Percentiles rank a stretch among this genome's conserved stretches.
These are phyloP conservation scores for Epithemia pelagica DNA, from an alignment of 108 stramenopile genomes.

Conservation along the genomic window DNA sequence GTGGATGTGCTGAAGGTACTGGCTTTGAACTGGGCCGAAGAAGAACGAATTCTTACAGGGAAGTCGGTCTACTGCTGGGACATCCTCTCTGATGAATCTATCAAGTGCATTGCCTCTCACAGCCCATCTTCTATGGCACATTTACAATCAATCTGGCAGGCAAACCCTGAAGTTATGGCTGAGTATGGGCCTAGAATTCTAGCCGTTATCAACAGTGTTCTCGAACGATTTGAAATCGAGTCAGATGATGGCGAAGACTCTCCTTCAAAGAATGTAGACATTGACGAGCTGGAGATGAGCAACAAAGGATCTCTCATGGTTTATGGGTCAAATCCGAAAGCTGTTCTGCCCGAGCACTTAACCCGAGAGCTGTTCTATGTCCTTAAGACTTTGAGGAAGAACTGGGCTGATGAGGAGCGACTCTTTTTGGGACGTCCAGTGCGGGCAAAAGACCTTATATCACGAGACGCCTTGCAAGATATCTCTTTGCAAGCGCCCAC, in stretches of 20 bases:
- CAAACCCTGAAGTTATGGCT: background rate
- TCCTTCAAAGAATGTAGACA: background rate
- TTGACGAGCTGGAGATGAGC: background rate
- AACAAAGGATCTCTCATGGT: background rate
- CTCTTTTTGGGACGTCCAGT: slow-evolving; percentile 59
- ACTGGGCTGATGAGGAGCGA: slow-evolving; percentile 81
- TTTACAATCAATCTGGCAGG: background rate
- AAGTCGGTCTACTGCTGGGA: slow-evolving; percentile 80
- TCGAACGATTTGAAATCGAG: background rate
- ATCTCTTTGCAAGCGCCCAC: slow-evolving; percentile 61
- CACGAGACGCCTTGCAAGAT: slow-evolving; percentile 36
- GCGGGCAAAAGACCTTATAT: slow-evolving; percentile 77
- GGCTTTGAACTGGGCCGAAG: slow-evolving; percentile 65
- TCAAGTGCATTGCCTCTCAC: slow-evolving; percentile 48
- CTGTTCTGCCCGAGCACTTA: slow-evolving; percentile 43
- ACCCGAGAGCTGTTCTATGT: slow-evolving; percentile 35
- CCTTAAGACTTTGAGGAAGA: slow-evolving; percentile 56
- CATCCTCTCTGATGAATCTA: slow-evolving; percentile 55
- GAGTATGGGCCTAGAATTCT: background rate
- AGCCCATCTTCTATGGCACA: background rate
- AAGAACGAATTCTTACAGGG: slow-evolving; percentile 56
- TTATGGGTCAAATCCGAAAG: background rate
- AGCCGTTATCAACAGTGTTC: background rate
- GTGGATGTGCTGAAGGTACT: slow-evolving; percentile 52
- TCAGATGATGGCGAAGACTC: background rate